Percentiles rank a stretch among this genome's conserved stretches.
Evolutionary conservation across 2,329 filamentous ascomycete species (phyloP).

Genomic region (Calonectria multiphialidica): DNA sequence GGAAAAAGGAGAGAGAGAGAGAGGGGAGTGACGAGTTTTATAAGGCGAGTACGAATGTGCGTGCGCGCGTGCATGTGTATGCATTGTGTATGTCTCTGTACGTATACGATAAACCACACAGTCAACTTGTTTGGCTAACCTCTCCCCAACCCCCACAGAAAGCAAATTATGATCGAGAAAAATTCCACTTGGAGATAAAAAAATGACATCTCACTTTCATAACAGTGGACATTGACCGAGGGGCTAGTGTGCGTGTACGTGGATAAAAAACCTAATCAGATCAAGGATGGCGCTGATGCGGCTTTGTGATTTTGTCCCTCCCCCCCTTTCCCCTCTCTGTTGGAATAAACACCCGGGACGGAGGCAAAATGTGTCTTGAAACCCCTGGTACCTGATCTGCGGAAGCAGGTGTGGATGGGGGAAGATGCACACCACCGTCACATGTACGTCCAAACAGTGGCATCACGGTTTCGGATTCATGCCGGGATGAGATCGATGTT

Average conservation of each 20-base stretch:
- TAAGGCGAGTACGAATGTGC: not conserved
- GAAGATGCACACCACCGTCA: not conserved
- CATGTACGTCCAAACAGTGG: not conserved
- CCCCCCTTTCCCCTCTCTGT: no score
- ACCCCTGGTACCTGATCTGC: constrained; percentile 1
- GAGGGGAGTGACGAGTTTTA: not conserved
- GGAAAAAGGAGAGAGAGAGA: not conserved
- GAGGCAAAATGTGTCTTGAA: not conserved
- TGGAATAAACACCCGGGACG: not conserved
- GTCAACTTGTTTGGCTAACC: not conserved
- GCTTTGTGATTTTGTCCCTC: not conserved
- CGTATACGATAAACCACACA: not conserved
- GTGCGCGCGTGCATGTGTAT: not conserved
- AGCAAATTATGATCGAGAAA: not conserved
- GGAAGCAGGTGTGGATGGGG: not conserved
- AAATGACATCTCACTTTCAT: not conserved
- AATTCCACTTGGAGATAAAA: not conserved
- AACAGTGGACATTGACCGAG: not conserved
- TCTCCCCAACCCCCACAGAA: not conserved
- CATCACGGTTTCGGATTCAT: not conserved
- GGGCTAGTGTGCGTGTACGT: not conserved
- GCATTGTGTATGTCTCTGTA: no score
- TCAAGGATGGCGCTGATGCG: not conserved
- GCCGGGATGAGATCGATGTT: not conserved
- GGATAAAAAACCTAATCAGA: not conserved